Percentiles rank a stretch among this genome's conserved stretches.
Evolutionary conservation across 164 flowering plant genomes (phyloP).

Genomic region (Paratinospora sagittata): DNA sequence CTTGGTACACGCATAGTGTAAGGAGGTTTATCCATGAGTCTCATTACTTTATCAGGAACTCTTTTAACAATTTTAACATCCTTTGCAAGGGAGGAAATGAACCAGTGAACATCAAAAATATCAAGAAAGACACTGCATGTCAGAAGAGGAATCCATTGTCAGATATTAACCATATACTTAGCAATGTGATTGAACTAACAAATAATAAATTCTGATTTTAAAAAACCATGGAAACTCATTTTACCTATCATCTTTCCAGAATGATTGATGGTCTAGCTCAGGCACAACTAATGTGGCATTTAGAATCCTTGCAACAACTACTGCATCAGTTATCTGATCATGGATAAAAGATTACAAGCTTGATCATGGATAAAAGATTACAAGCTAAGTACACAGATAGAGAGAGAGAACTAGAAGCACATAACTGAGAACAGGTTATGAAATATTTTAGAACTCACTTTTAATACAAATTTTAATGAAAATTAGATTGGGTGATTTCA

Average conservation of each 20-base stretch:
- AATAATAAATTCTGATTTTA: conserved; percentile 1
- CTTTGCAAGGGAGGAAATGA: conserved; percentile 81
- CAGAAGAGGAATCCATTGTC: conserved; percentile 9
- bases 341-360: too few relatives aligned
- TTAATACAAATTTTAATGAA: too few relatives aligned
- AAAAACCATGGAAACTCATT: conserved; percentile 12
- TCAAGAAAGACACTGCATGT: conserved; percentile 75
- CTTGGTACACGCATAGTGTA: conserved; percentile 98
- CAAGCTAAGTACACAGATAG: neutral
- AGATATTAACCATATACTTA: conserved; percentile 7
- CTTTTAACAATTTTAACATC: conserved; percentile 78
- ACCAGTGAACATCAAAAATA: conserved; percentile 91
- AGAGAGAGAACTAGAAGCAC: neutral
- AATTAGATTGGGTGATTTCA: too few relatives aligned
- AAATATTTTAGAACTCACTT: too few relatives aligned
- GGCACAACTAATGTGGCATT: conserved; percentile 96
- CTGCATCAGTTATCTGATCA: conserved; percentile 92
- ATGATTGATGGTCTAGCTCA: conserved; percentile 90
- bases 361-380: too few relatives aligned
- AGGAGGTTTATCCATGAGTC: conserved; percentile 92
- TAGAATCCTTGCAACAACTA: conserved; percentile 89
- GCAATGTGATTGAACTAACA: neutral
- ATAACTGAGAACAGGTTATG: too few relatives aligned
- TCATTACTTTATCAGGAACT: conserved; percentile 83
- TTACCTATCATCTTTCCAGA: conserved; percentile 95